Evolutionary conservation across 805 yeast genomes (phyloP).

Genomic region (Zygotorulaspora sp.): DNA sequence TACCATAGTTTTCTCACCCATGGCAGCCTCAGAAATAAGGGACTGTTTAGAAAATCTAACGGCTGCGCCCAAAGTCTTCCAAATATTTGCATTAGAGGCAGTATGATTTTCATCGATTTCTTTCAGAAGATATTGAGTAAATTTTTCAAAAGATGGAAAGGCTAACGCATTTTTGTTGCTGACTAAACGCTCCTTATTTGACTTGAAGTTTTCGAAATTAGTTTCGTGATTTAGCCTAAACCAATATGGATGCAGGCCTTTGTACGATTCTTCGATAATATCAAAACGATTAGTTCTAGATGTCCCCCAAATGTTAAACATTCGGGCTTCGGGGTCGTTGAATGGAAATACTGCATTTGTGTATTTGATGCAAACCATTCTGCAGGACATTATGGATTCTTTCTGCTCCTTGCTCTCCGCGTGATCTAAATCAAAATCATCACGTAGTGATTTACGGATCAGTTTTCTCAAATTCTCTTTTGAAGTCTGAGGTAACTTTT

Average conservation of each 20-base stretch:
- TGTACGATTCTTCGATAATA: constrained; percentile 69
- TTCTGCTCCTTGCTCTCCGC: constrained; percentile 22
- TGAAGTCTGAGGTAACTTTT: constrained; percentile 36
- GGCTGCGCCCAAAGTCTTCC: constrained; percentile 39
- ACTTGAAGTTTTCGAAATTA: constrained; percentile 40
- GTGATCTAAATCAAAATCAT: constrained; percentile 26
- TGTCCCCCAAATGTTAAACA: constrained; percentile 63
- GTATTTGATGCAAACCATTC: constrained; percentile 62
- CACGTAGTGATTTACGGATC: constrained; percentile 37
- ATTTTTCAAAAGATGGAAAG: constrained; percentile 53
- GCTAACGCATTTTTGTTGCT: constrained; percentile 30
- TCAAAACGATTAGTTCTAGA: constrained; percentile 57
- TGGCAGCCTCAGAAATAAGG: constrained; percentile 60
- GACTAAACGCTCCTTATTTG: constrained; percentile 45
- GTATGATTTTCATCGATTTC: constrained; percentile 27
- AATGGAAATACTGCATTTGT: constrained; percentile 63
- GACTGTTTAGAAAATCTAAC: constrained; percentile 53
- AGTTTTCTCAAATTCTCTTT: constrained; percentile 41
- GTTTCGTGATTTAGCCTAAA: constrained; percentile 51
- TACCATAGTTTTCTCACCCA: constrained; percentile 50
- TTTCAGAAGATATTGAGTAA: constrained; percentile 34
- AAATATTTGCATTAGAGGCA: constrained; percentile 29
- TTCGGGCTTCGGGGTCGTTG: constrained; percentile 60
- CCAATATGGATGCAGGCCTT: constrained; percentile 84
- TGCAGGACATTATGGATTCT: constrained; percentile 44